A percentile compares a stretch with the other conserved stretches of the same genome.
phyloP scores from a whole-genome alignment of 139 green algal species.

The Volvox reticuliferus region DNA sequence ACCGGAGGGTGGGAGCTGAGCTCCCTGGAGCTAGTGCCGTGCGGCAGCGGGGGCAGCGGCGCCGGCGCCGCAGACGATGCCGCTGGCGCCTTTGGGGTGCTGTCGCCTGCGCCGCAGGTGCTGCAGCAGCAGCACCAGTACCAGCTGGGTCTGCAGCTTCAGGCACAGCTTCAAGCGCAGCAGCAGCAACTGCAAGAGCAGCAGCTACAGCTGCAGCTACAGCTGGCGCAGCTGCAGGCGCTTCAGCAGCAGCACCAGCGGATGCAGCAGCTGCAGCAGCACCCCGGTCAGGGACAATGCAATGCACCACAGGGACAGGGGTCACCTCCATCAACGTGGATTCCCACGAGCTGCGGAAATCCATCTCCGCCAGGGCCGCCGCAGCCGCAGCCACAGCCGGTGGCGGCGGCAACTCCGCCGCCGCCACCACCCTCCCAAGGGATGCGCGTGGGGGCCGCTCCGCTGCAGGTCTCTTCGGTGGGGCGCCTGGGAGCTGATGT shows the following conservation, averaged over 20 bases:
- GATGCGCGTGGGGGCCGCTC: not conserved
- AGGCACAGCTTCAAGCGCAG: not conserved
- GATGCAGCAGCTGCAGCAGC: constrained; percentile 8
- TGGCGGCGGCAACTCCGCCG: not conserved
- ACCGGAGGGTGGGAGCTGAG: not conserved
- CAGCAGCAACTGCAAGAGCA: not conserved
- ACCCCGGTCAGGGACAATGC: not conserved
- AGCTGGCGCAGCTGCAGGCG: not conserved
- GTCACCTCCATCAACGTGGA: not conserved
- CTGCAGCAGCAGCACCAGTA: not conserved
- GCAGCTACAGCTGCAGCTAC: not conserved
- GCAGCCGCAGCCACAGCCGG: not conserved
- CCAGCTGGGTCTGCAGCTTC: not conserved
- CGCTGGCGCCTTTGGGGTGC: not conserved
- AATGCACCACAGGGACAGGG: too few species aligned
- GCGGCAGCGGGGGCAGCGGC: not conserved
- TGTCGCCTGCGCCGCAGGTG: not conserved
- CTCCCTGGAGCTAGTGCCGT: not conserved
- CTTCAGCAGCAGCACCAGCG: not conserved
- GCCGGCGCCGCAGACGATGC: not conserved
- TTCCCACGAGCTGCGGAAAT: not conserved
- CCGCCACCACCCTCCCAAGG: not conserved
- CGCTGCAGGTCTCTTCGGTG: not conserved
- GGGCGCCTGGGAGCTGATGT: too few species aligned
- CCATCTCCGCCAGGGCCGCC: too few species aligned